These are phyloP conservation scores for Anethum foeniculum DNA, from an alignment of 140 eudicot genomes.

Conservation along the genomic window DNA sequence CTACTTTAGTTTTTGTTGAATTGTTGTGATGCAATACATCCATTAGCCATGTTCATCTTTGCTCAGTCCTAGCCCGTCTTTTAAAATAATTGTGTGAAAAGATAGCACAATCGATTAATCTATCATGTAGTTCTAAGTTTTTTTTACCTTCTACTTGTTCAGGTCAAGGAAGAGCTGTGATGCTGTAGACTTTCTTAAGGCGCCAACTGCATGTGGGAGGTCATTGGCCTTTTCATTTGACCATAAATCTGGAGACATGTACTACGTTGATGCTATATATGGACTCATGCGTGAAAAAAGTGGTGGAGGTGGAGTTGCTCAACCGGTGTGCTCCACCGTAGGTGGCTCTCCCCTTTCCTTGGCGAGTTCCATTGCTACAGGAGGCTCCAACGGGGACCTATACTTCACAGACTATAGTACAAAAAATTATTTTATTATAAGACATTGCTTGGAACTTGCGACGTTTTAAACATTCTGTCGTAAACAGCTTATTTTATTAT, in stretches of 20 bases:
- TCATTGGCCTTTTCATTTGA: background rate
- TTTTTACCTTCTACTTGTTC: background rate
- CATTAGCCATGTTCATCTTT: background rate
- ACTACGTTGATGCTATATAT: conserved; percentile 1
- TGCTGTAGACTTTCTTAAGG: background rate
- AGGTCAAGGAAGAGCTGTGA: conserved; percentile 5
- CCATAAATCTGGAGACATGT: background rate
- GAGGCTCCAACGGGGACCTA: background rate
- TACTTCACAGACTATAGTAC: conserved; percentile 4
- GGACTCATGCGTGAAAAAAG: background rate
- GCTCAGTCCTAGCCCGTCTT: background rate
- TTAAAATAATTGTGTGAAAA: too few species aligned
- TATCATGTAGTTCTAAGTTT: background rate
- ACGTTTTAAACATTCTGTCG: too few species aligned
- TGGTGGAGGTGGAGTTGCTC: background rate
- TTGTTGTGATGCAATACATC: background rate
- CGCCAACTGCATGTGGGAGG: background rate
- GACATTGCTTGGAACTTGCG: too few species aligned
- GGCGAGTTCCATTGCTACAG: background rate
- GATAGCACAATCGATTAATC: background rate
- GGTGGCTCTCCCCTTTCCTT: background rate
- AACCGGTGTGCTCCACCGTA: background rate
- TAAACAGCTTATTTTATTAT: too few species aligned
- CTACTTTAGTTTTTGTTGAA: background rate
- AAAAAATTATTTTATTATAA: too few species aligned